Evolutionary conservation across 2,329 filamentous ascomycete species (phyloP).

Genomic region (Pestalotiopsis sp.): DNA sequence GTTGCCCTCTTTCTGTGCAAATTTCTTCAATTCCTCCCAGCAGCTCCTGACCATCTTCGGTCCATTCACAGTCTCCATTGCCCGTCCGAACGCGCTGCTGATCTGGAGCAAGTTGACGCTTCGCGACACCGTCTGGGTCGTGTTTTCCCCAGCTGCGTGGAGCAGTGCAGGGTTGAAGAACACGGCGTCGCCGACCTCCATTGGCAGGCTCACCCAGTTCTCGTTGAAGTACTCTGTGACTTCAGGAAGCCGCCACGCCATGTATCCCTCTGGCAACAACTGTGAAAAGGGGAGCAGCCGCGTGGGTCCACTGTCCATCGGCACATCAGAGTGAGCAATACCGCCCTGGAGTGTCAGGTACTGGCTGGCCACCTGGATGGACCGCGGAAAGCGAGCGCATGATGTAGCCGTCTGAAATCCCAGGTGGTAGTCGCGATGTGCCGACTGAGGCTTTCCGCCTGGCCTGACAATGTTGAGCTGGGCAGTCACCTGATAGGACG

Average conservation of each 20-base stretch:
- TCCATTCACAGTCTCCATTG: constrained; percentile 64
- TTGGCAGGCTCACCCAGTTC: constrained; percentile 53
- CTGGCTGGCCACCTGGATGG: constrained; percentile 56
- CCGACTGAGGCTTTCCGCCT: constrained; percentile 57
- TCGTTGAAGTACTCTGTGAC: constrained; percentile 58
- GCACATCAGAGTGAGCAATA: constrained; percentile 65
- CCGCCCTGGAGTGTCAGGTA: constrained; percentile 66
- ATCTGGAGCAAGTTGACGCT: constrained; percentile 66
- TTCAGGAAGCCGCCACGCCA: constrained; percentile 56
- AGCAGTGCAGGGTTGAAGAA: constrained; percentile 68
- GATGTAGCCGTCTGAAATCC: constrained; percentile 59
- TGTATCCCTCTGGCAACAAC: constrained; percentile 56
- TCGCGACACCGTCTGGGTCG: constrained; percentile 47
- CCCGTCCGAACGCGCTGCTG: constrained; percentile 63
- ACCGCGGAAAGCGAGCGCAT: constrained; percentile 50
- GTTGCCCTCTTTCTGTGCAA: constrained; percentile 10
- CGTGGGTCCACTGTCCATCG: constrained; percentile 60
- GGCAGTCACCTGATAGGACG: constrained; percentile 60
- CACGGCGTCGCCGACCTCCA: constrained; percentile 59
- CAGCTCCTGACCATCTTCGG: constrained; percentile 47
- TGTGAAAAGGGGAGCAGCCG: constrained; percentile 65
- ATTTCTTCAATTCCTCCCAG: constrained; percentile 41
- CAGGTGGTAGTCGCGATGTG: constrained; percentile 66
- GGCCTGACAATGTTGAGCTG: constrained; percentile 67
- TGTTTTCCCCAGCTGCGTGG: constrained; percentile 64